Evolutionary conservation across 164 flowering plant genomes (phyloP).

Genomic region (Malania oleifera): DNA sequence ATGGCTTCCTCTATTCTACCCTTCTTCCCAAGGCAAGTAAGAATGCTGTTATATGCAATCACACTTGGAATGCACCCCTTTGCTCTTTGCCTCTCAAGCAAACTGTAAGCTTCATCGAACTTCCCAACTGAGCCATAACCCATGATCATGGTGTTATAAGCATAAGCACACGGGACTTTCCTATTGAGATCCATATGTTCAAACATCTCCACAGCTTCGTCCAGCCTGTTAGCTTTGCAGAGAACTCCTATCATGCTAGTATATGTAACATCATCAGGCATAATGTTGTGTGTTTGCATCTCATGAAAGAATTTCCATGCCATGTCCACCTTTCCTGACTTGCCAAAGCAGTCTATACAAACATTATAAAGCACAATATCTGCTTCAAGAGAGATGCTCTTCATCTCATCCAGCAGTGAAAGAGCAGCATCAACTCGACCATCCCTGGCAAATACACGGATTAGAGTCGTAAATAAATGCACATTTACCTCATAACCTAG

Average conservation of each 20-base stretch:
- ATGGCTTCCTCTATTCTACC: conserved; percentile 63
- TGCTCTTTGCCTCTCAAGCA: conserved; percentile 76
- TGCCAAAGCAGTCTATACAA: conserved; percentile 91
- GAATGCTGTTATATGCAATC: conserved; percentile 77
- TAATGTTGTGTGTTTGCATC: conserved; percentile 60
- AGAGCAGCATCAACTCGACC: conserved; percentile 84
- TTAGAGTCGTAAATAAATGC: conserved; percentile 75
- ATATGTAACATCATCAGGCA: conserved; percentile 89
- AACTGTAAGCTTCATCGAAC: conserved; percentile 72
- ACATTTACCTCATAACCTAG: conserved; percentile 80
- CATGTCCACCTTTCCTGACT: conserved; percentile 88
- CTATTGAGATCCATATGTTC: conserved; percentile 66
- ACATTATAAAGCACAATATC: conserved; percentile 91
- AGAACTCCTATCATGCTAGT: conserved; percentile 93
- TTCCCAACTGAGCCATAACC: conserved; percentile 84
- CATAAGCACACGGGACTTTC: conserved; percentile 83
- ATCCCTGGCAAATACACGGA: conserved; percentile 70
- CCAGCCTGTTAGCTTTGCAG: conserved; percentile 57
- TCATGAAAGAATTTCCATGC: conserved; percentile 98
- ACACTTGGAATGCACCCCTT: conserved; percentile 90
- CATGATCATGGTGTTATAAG: conserved; percentile 96
- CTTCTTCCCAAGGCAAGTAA: conserved; percentile 82
- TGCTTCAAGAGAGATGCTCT: conserved; percentile 48
- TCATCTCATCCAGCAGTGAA: conserved; percentile 85
- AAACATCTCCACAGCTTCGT: conserved; percentile 79